These are phyloP conservation scores for Citrus unshiu DNA, from an alignment of 345 rosid species.

Conservation along the genomic window DNA sequence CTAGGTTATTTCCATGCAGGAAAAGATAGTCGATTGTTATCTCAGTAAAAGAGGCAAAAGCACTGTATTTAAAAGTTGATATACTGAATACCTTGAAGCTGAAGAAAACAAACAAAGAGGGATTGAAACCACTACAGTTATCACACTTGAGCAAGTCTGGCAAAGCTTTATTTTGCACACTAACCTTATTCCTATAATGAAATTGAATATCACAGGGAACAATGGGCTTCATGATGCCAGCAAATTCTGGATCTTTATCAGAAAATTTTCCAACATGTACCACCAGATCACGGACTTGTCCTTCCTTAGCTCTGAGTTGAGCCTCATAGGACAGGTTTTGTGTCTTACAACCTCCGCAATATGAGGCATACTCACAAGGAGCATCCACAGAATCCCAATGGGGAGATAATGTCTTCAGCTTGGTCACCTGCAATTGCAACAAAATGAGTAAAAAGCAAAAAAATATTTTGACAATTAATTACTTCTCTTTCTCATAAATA, in stretches of 20 bases:
- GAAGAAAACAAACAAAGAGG: neutral
- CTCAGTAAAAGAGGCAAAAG: neutral
- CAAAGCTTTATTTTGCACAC: conserved; percentile 9
- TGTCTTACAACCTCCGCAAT: conserved; percentile 87
- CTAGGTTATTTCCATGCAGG: neutral
- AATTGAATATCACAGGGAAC: conserved; percentile 80
- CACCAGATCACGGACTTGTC: conserved; percentile 67
- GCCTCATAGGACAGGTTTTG: conserved; percentile 80
- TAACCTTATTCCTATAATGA: conserved; percentile 86
- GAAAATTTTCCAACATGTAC: conserved; percentile 71
- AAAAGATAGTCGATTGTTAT: neutral
- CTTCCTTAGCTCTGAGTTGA: conserved; percentile 83
- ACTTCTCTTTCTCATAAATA: neutral
- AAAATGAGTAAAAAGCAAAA: conserved; percentile 1
- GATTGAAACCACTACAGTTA: neutral
- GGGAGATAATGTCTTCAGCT: conserved; percentile 67
- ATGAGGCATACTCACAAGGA: conserved; percentile 85
- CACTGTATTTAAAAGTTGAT: neutral
- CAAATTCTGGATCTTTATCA: conserved; percentile 36
- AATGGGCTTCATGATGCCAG: conserved; percentile 61
- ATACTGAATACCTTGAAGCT: neutral
- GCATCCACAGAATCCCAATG: conserved; percentile 78
- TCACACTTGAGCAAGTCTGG: neutral
- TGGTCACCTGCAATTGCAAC: conserved; percentile 44
- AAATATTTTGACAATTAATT: neutral